Base-by-base conservation (phyloP, 371 early-diverging fungal species). In the Rhizopus sp. region DNA sequence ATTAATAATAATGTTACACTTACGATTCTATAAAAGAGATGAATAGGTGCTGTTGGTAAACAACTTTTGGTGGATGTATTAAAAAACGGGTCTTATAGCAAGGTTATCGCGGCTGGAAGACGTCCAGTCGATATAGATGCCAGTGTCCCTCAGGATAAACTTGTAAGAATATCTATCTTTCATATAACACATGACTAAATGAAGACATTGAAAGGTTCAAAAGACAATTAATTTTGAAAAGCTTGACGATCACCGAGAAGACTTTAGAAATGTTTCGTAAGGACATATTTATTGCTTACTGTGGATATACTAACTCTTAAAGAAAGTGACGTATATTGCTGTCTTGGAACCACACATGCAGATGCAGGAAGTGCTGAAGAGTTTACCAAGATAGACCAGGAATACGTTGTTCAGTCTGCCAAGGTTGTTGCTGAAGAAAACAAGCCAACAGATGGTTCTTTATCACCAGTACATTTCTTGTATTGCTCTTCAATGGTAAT, bases 311-410 rank as follows among this genome's bases (percentile, higher is more conserved):
- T 42, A 0, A 16, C 10, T 38, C 7, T 37, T 5, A 35, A 9
- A 1, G 48, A 23, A 29, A 54, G 61, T 23, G 46, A 61, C n/a
- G 59, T 62, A 2, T 67, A 15, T 63, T 53, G 49, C 29, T 59
- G 53, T 12, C 44, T 55, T 30, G 53, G 57, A 16, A 89, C 90
- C 4, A 90, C 91, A 0, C 79, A 85, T 1, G 79, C 77, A 7
- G 80, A 71, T 52, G 84, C 88, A 51, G 93, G 91, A 16, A 77
- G 76, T 10, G 79, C 83, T 1, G 87, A 85, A 13, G 76, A 70
- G 5, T 93, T 91, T 58, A 61, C 68, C 52, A 83, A 80, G 60
- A 87, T 92, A 53, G 93, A 92, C 57, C 91, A 90, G 53, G 83
- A 80, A 32, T 91, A 90, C 46, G 86, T 86, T 3, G 51, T 90